Evolutionary conservation across 768 basidiomycete species (phyloP).

Genomic region (Trametes punicea): DNA sequence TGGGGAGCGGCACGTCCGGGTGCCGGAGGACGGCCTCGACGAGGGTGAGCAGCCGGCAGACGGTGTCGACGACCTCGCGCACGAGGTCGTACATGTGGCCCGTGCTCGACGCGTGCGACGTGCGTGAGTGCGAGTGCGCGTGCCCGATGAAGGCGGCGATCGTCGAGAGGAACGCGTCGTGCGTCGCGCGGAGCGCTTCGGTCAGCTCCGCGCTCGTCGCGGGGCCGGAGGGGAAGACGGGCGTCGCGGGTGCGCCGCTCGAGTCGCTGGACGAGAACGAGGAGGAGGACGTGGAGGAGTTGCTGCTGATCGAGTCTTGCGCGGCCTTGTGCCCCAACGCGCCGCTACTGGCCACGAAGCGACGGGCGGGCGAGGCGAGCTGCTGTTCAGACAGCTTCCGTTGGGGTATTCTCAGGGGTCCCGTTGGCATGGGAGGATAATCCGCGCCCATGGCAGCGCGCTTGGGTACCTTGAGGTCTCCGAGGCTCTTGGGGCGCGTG

Average conservation of each 20-base stretch:
- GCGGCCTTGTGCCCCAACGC: constrained; percentile 19
- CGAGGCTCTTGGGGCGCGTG: constrained; percentile 50
- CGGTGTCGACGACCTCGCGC: constrained; percentile 91
- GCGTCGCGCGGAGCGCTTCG: constrained; percentile 75
- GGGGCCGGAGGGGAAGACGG: constrained; percentile 68
- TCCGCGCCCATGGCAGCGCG: constrained; percentile 35
- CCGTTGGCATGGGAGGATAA: constrained; percentile 34
- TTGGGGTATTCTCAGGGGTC: constrained; percentile 1
- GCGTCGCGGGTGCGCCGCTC: constrained; percentile 40
- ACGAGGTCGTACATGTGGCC: constrained; percentile 94
- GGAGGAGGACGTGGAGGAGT: constrained; percentile 69
- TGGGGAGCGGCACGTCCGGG: constrained; percentile 61
- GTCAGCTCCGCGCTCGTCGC: constrained; percentile 65
- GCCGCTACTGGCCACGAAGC: neutral
- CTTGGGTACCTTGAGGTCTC: constrained; percentile 42
- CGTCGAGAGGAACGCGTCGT: constrained; percentile 88
- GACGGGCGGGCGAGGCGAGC: constrained; percentile 8
- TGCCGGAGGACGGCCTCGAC: constrained; percentile 86
- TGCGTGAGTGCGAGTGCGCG: constrained; percentile 87
- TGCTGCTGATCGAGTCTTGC: constrained; percentile 61
- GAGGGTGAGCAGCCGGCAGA: constrained; percentile 85
- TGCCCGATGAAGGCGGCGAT: constrained; percentile 98
- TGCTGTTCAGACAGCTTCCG: constrained; percentile 16
- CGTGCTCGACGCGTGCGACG: constrained; percentile 89
- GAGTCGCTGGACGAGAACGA: constrained; percentile 65